phyloP scores from a whole-genome alignment of 176 grass and related monocot genomes.

The Musa itinerans region DNA sequence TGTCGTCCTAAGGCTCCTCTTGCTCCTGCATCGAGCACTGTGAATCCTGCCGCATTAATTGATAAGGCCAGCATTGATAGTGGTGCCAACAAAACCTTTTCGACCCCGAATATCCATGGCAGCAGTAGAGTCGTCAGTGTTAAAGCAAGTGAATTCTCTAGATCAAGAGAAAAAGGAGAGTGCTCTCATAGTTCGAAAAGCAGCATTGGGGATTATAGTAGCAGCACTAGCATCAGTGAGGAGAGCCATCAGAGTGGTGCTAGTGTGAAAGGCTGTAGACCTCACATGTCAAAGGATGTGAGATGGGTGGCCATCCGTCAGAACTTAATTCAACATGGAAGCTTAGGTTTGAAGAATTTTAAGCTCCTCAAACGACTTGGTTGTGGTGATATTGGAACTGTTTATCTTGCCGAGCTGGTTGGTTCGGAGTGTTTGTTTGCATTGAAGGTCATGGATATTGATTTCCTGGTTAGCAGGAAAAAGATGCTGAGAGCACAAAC shows the following conservation, averaged over 20 bases:
- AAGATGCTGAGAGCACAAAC: conserved; percentile 93
- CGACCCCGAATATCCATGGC: conserved; percentile 21
- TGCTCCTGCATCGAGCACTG: conserved; percentile 30
- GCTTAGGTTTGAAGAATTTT: conserved; percentile 80
- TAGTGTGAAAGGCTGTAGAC: conserved; percentile 27
- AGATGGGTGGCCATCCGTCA: conserved; percentile 68
- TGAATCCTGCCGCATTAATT: conserved; percentile 27
- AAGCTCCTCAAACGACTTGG: conserved; percentile 95
- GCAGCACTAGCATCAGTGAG: conserved; percentile 46
- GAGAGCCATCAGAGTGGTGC: conserved; percentile 20
- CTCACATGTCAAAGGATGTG: conserved; percentile 91
- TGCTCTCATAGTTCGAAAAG: conserved; percentile 84
- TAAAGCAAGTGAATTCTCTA: conserved; percentile 24
- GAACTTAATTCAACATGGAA: conserved; percentile 48
- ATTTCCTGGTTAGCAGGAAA: conserved; percentile 77
- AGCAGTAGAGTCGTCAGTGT: conserved; percentile 13
- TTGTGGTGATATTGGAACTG: conserved; percentile 93
- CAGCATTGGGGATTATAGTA: conserved; percentile 72
- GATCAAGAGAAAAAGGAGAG: conserved; percentile 51
- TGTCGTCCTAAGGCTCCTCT: conserved; percentile 46
- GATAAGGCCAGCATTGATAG: conserved; percentile 26
- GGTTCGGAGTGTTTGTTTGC: conserved; percentile 88
- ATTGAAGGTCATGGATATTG: conserved; percentile 96
- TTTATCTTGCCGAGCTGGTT: conserved; percentile 80
- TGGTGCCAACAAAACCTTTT: conserved; percentile 24